These are phyloP conservation scores for Camelina sativa DNA, from an alignment of 345 rosid species.

Conservation along the genomic window DNA sequence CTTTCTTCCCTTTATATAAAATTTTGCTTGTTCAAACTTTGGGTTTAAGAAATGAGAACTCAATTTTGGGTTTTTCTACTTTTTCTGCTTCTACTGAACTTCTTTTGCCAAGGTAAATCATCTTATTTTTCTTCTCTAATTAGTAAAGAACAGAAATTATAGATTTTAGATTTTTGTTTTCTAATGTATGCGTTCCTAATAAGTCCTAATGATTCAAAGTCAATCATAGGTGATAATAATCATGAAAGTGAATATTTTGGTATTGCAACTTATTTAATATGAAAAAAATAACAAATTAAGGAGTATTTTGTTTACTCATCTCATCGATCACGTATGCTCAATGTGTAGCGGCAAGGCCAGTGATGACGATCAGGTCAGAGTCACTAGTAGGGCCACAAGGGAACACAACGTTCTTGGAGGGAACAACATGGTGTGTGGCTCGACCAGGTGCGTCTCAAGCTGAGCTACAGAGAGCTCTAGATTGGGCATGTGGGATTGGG, in stretches of 20 bases:
- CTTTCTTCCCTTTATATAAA: background rate
- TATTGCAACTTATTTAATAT: background rate
- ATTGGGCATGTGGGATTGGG: constrained; percentile 96
- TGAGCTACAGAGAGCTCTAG: constrained; percentile 84
- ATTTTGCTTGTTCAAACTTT: background rate
- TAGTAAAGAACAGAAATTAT: background rate
- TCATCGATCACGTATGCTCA: background rate
- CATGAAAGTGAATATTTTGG: background rate
- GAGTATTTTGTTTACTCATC: background rate
- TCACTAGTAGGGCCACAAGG: constrained; percentile 75
- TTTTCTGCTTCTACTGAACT: constrained; percentile 23
- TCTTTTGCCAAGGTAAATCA: constrained; percentile 33
- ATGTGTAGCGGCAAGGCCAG: constrained; percentile 37
- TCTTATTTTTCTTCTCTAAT: background rate
- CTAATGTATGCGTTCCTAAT: background rate
- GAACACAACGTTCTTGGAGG: constrained; percentile 80
- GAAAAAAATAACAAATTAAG: background rate
- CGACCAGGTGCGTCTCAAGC: constrained; percentile 64
- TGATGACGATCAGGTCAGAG: constrained; percentile 48
- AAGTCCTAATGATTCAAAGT: background rate
- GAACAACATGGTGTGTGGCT: constrained; percentile 89
- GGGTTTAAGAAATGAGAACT: constrained; percentile 25
- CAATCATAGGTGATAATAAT: background rate
- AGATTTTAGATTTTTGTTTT: too few relatives aligned
- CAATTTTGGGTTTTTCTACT: constrained; percentile 22